These are phyloP conservation scores for Lasiodiplodia sp. DNA, from an alignment of 2,329 filamentous ascomycete genomes.

Conservation along the genomic window DNA sequence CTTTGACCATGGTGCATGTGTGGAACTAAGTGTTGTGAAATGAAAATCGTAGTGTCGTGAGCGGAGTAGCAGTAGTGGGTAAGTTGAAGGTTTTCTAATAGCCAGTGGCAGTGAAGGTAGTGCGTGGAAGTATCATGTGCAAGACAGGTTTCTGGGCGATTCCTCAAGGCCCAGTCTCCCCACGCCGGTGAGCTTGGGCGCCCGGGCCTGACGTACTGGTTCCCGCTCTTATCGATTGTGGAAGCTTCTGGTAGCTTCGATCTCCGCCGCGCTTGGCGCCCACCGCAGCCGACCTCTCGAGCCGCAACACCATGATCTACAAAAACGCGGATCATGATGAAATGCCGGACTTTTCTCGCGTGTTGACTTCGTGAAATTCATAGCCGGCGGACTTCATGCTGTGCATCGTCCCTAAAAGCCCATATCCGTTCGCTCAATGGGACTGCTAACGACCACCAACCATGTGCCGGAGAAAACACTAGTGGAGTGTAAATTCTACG, in stretches of 20 bases:
- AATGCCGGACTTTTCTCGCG: not conserved
- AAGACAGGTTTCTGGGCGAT: slow-evolving; percentile 24
- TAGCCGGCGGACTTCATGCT: not conserved
- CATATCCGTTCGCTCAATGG: not conserved
- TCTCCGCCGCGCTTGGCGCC: slow-evolving; percentile 17
- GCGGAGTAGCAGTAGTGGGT: not conserved
- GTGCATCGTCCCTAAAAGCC: not conserved
- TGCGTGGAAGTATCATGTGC: slow-evolving; percentile 8
- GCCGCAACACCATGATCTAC: slow-evolving; percentile 27
- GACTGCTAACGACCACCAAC: not conserved
- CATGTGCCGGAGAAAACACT: not conserved
- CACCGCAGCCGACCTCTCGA: slow-evolving; percentile 1
- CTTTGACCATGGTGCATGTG: slow-evolving; percentile 75
- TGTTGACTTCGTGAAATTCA: not conserved
- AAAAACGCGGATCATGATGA: not conserved
- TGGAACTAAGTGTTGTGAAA: not conserved
- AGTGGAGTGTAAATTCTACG: not conserved
- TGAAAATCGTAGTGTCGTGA: not conserved
- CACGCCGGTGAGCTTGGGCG: slow-evolving; percentile 22
- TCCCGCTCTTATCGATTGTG: slow-evolving; percentile 24
- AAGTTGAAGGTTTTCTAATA: slow-evolving; percentile 16
- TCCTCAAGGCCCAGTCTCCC: slow-evolving; percentile 25
- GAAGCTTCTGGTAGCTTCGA: slow-evolving; percentile 29
- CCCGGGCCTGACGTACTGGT: slow-evolving; percentile 20
- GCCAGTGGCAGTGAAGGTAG: slow-evolving; percentile 15